These are phyloP conservation scores for Elsinoe necatrix DNA, from an alignment of 2,329 filamentous ascomycete genomes.

Conservation along the genomic window DNA sequence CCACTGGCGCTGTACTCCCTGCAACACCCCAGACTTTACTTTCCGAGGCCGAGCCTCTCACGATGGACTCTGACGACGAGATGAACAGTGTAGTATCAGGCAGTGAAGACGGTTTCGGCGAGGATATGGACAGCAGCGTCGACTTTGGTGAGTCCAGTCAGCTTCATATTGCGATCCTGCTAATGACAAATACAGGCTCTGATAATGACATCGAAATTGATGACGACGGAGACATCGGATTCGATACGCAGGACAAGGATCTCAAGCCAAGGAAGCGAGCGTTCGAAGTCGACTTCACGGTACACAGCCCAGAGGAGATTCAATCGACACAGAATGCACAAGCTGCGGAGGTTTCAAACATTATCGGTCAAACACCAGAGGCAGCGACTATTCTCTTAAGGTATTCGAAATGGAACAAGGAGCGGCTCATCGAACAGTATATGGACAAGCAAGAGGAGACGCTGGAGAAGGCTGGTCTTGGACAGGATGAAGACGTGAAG, in stretches of 20 bases:
- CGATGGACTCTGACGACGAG: constrained; percentile 94
- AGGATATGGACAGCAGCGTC: constrained; percentile 64
- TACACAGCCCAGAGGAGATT: constrained; percentile 72
- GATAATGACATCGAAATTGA: constrained; percentile 38
- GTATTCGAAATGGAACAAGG: constrained; percentile 91
- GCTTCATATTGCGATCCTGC: constrained; percentile 28
- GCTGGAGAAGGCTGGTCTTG: constrained; percentile 75
- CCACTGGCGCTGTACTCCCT: constrained; percentile 33
- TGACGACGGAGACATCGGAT: constrained; percentile 52
- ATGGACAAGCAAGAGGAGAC: constrained; percentile 81
- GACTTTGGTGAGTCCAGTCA: constrained; percentile 25
- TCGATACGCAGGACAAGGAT: constrained; percentile 59
- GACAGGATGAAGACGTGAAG: constrained; percentile 50
- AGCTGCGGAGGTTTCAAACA: constrained; percentile 82
- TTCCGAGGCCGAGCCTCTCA: constrained; percentile 33
- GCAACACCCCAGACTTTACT: constrained; percentile 43
- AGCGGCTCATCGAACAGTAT: constrained; percentile 87
- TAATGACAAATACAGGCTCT: constrained; percentile 32
- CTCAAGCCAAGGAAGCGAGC: constrained; percentile 63
- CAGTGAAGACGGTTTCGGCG: constrained; percentile 60
- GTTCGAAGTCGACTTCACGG: constrained; percentile 78
- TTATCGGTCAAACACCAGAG: constrained; percentile 81
- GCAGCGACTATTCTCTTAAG: constrained; percentile 84
- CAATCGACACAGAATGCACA: constrained; percentile 77
- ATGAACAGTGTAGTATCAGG: constrained; percentile 71